These are phyloP conservation scores for Cyanidiococcus yangmingshanensis DNA, from an alignment of 23 red algal species.

Conservation along the genomic window DNA sequence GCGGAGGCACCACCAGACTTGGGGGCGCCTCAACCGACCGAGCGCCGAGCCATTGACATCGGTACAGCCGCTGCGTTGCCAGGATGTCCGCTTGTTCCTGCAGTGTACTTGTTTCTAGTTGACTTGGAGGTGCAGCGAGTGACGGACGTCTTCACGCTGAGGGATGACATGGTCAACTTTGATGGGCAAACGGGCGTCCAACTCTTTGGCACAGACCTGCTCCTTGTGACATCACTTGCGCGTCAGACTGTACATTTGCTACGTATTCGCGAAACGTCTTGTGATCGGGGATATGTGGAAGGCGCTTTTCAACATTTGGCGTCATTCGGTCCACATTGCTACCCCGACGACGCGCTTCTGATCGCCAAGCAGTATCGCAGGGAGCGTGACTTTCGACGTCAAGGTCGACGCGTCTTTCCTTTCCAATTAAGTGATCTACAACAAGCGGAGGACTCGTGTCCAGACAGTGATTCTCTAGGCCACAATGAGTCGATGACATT, in stretches of 20 bases:
- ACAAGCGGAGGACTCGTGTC: background rate
- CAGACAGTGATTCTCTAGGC: background rate
- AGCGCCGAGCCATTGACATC: background rate
- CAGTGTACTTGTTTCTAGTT: background rate
- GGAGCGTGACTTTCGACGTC: conserved; percentile 15
- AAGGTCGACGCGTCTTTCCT: conserved; percentile 1
- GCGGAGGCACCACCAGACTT: background rate
- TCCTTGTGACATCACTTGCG: background rate
- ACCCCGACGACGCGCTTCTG: background rate
- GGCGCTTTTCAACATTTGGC: background rate
- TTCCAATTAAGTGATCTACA: background rate
- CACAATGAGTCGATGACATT: background rate
- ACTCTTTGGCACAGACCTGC: background rate
- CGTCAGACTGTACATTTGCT: conserved; percentile 10
- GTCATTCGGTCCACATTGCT: conserved; percentile 2
- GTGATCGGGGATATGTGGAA: background rate
- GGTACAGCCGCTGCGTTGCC: background rate
- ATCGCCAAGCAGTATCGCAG: conserved; percentile 13
- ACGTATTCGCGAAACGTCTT: background rate
- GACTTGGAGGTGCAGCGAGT: background rate
- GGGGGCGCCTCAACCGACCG: background rate
- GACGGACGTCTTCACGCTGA: background rate
- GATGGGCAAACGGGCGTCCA: conserved; percentile 2
- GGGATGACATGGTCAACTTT: background rate
- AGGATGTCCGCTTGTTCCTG: background rate